phyloP scores from a whole-genome alignment of 208 protist species.

The Leishmania mexicana region DNA sequence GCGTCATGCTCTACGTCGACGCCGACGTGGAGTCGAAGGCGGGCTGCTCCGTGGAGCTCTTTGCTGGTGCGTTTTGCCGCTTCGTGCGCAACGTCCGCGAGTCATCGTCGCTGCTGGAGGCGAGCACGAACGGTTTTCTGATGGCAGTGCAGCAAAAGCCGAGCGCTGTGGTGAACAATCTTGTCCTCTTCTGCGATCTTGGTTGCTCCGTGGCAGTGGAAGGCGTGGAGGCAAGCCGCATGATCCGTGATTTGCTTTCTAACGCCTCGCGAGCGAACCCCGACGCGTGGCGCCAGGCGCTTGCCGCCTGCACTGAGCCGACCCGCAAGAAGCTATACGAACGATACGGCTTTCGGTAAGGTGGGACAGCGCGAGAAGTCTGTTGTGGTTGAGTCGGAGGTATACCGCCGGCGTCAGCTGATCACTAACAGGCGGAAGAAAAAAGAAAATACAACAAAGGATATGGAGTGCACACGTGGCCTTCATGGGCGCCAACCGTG shows the following conservation, averaged over 20 bases:
- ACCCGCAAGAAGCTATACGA: slow-evolving; percentile 69
- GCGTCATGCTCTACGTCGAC: slow-evolving; percentile 68
- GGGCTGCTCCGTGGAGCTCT: slow-evolving; percentile 42
- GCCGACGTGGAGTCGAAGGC: slow-evolving; percentile 47
- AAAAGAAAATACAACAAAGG: slow-evolving; percentile 3
- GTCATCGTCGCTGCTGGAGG: slow-evolving; percentile 52
- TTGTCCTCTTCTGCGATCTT: slow-evolving; percentile 74
- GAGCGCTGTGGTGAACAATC: slow-evolving; percentile 20
- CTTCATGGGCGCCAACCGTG: background rate
- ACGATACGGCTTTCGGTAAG: slow-evolving; percentile 66
- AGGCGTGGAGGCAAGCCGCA: slow-evolving; percentile 44
- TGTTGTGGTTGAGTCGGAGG: background rate
- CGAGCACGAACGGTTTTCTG: slow-evolving; percentile 64
- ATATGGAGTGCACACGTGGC: background rate
- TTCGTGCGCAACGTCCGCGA: slow-evolving; percentile 79
- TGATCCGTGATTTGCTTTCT: slow-evolving; percentile 49
- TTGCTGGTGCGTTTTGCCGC: slow-evolving; percentile 66
- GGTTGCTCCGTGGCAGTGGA: slow-evolving; percentile 45
- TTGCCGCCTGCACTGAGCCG: slow-evolving; percentile 47
- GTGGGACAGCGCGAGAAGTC: background rate
- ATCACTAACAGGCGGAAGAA: background rate
- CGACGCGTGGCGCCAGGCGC: slow-evolving; percentile 45
- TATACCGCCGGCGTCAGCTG: background rate
- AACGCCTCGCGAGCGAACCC: slow-evolving; percentile 37
- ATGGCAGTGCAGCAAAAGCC: slow-evolving; percentile 46